These are phyloP conservation scores for Dacryopinax primogenitus DNA, from an alignment of 768 basidiomycete species.

Conservation along the genomic window DNA sequence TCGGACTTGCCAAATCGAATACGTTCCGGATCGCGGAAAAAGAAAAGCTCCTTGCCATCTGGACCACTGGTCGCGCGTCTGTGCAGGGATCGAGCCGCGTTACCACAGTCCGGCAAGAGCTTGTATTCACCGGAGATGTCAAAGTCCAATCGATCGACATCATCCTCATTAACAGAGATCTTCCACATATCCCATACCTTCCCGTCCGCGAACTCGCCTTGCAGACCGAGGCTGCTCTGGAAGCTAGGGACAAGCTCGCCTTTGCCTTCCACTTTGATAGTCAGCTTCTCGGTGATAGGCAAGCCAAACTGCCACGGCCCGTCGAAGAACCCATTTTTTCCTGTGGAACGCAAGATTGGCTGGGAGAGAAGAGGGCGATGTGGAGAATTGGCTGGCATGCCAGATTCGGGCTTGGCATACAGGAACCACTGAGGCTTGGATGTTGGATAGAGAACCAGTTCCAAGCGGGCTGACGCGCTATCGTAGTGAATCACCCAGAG, in stretches of 20 bases:
- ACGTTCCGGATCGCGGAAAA: conserved; percentile 70
- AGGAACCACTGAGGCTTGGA: conserved; percentile 73
- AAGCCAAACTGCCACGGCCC: conserved; percentile 75
- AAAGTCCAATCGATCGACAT: conserved; percentile 47
- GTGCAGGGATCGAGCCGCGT: conserved; percentile 74
- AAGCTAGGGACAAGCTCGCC: conserved; percentile 70
- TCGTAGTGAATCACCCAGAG: conserved; percentile 74
- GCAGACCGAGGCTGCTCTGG: conserved; percentile 68
- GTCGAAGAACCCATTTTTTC: conserved; percentile 37
- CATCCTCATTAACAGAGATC: conserved; percentile 42
- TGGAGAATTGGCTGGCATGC: conserved; percentile 63
- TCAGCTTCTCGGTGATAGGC: conserved; percentile 43
- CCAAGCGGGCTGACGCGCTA: conserved; percentile 54
- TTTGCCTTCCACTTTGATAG: conserved; percentile 48
- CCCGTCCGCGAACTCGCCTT: conserved; percentile 51
- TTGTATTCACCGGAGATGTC: conserved; percentile 69
- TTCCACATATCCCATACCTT: conserved; percentile 53
- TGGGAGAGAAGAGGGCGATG: conserved; percentile 58
- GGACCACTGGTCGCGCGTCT: conserved; percentile 41
- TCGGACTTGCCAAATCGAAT: conserved; percentile 61
- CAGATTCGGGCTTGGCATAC: conserved; percentile 53
- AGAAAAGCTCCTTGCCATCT: conserved; percentile 44
- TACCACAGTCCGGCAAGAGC: conserved; percentile 76
- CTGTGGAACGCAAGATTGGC: conserved; percentile 64
- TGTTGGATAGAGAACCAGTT: conserved; percentile 61